Percentiles rank a stretch among this genome's conserved stretches.
These are phyloP conservation scores for Actinidia chinensis DNA, from an alignment of 179 eudicot species.

Conservation along the genomic window DNA sequence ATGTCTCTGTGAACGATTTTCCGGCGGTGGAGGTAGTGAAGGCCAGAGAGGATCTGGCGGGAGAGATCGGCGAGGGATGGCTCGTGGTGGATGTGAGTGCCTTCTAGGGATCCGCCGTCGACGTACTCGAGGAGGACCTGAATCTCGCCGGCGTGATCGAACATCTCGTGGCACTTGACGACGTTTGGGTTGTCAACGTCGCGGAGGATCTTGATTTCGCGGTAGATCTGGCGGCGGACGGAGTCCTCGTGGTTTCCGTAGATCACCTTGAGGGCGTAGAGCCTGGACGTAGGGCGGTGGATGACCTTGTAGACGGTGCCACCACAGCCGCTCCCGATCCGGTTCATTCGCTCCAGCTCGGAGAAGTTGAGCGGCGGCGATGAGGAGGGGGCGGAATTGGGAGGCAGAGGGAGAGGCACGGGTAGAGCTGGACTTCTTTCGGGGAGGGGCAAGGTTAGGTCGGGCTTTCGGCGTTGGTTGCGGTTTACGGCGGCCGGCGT, in stretches of 20 bases:
- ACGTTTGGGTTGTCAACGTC: constrained; percentile 52
- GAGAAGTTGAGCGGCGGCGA: constrained; percentile 7
- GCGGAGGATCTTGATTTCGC: constrained; percentile 59
- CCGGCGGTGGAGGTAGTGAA: constrained; percentile 46
- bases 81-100: constrained; percentile 36
- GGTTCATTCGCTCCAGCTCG: no score
- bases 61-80: constrained; percentile 43
- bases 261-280: constrained; percentile 75
- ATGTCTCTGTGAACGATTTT: constrained; percentile 62
- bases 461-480: constrained; percentile 42
- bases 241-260: constrained; percentile 70
- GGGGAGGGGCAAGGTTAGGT: constrained; percentile 54
- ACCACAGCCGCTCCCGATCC: no score
- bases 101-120: constrained; percentile 63
- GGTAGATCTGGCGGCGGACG: constrained; percentile 53
- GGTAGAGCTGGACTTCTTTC: constrained; percentile 50
- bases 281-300: constrained; percentile 53
- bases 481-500: constrained; percentile 11
- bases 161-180: constrained; percentile 57
- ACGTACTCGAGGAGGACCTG: constrained; percentile 58
- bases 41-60: constrained; percentile 48
- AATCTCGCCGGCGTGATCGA: constrained; percentile 62
- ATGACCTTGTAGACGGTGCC: constrained; percentile 38
- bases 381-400: constrained; percentile 24
- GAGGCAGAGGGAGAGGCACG: constrained; percentile 63